These are phyloP conservation scores for Curvularia eragrostidis DNA, from an alignment of 2,329 filamentous ascomycete species.

Conservation along the genomic window DNA sequence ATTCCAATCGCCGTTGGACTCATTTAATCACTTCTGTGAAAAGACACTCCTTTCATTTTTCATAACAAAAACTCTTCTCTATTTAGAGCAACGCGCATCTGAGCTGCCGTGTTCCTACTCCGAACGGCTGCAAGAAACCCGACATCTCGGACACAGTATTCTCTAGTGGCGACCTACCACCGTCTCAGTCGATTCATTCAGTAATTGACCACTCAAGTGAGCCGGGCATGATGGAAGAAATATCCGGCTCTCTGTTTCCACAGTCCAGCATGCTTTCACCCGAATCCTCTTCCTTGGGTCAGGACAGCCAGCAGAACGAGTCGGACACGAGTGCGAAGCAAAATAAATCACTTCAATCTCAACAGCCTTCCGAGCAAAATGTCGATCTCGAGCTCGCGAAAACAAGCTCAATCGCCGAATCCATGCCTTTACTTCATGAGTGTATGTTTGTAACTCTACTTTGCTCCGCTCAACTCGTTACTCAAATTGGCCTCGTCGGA, in stretches of 20 bases:
- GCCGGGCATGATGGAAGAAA: background rate
- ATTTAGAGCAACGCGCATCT: too few relatives aligned
- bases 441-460: conserved; percentile 36
- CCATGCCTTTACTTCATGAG: conserved; percentile 32
- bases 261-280: background rate
- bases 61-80: too few relatives aligned
- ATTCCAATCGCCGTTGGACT: too few relatives aligned
- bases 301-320: background rate
- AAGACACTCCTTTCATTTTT: too few relatives aligned
- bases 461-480: conserved; percentile 45
- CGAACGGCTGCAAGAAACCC: background rate
- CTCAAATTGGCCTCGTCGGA: conserved; percentile 51
- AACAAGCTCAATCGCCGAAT: conserved; percentile 31
- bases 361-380: background rate
- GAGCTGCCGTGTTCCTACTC: background rate
- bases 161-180: background rate
- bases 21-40: too few relatives aligned
- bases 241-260: background rate
- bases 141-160: background rate
- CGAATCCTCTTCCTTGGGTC: background rate
- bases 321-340: background rate
- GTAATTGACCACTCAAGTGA: background rate
- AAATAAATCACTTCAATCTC: background rate
- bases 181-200: background rate
- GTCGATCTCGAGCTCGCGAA: conserved; percentile 24